Evolutionary conservation across 2,329 filamentous ascomycete species (phyloP).

Genomic region (Venturia oleaginea): DNA sequence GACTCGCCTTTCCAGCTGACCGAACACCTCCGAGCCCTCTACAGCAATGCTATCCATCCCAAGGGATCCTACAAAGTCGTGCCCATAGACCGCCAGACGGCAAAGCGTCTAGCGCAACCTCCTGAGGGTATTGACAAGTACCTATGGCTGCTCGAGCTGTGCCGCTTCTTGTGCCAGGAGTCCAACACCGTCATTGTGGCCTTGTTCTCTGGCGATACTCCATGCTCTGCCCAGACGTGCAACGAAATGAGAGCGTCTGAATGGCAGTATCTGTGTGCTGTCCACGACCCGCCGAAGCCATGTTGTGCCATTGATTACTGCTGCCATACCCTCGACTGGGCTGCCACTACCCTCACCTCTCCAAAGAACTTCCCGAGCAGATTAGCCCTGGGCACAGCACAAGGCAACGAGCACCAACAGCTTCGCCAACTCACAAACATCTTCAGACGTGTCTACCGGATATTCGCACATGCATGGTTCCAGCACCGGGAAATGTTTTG

Average conservation of each 20-base stretch:
- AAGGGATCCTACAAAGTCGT: constrained; percentile 45
- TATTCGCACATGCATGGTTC: constrained; percentile 98
- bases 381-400: constrained; percentile 47
- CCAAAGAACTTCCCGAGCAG: constrained; percentile 92
- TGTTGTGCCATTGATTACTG: constrained; percentile 99
- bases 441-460: constrained; percentile 85
- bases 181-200: constrained; percentile 88
- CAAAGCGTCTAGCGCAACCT: constrained; percentile 65
- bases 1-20: constrained; percentile 96
- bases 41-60: constrained; percentile 69
- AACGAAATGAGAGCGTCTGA: constrained; percentile 98
- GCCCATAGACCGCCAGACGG: constrained; percentile 68
- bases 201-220: constrained; percentile 82
- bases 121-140: constrained; percentile 75
- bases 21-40: constrained; percentile 88
- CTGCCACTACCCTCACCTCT: constrained; percentile 85
- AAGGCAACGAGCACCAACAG: constrained; percentile 38
- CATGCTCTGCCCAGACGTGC: constrained; percentile 82
- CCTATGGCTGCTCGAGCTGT: constrained; percentile 96
- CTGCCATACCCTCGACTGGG: constrained; percentile 97
- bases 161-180: constrained; percentile 88
- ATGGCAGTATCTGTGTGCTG: constrained; percentile 98
- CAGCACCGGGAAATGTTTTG: constrained; percentile 93
- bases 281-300: constrained; percentile 91
- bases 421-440: constrained; percentile 87